phyloP scores from a whole-genome alignment of 1,139 yeast genomes.

The Williopsis jadinii region DNA sequence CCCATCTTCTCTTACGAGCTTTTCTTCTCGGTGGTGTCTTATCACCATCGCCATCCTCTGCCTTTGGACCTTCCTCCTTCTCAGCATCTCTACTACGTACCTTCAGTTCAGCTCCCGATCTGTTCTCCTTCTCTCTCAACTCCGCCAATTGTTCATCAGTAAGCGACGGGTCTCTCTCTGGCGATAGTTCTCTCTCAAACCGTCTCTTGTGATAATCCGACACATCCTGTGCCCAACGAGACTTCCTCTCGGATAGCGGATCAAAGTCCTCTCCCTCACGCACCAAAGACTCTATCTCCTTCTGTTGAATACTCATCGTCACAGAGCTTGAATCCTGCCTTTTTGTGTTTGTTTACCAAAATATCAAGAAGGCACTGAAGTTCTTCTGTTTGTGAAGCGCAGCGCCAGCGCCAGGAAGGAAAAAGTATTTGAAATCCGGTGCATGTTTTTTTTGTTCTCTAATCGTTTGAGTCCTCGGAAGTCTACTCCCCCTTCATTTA shows the following conservation, averaged over 20 bases:
- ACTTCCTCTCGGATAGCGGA: slow-evolving; percentile 26
- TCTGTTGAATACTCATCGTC: slow-evolving; percentile 25
- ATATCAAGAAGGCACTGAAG: too few species aligned
- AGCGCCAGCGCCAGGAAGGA: background rate
- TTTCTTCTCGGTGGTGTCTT: slow-evolving; percentile 24
- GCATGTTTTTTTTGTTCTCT: too few species aligned
- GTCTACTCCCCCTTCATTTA: too few species aligned
- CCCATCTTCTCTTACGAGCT: slow-evolving; percentile 27
- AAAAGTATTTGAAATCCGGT: too few species aligned
- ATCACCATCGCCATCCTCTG: slow-evolving; percentile 11
- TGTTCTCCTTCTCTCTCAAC: slow-evolving; percentile 24
- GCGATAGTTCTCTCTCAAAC: slow-evolving; percentile 27
- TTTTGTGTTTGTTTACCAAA: background rate
- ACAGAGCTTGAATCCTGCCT: background rate
- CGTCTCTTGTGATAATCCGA: slow-evolving; percentile 37
- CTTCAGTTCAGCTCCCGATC: background rate
- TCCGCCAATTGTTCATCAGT: slow-evolving; percentile 16
- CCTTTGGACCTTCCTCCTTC: slow-evolving; percentile 1
- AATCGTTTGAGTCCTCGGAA: too few species aligned
- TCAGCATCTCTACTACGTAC: background rate
- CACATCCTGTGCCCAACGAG: slow-evolving; percentile 28
- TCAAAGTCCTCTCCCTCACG: slow-evolving; percentile 30
- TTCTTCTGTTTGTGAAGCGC: background rate
- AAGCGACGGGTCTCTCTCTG: slow-evolving; percentile 23
- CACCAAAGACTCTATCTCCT: slow-evolving; percentile 16